phyloP scores from a whole-genome alignment of 23 red algal genomes.

The Agarophyton chilense region DNA sequence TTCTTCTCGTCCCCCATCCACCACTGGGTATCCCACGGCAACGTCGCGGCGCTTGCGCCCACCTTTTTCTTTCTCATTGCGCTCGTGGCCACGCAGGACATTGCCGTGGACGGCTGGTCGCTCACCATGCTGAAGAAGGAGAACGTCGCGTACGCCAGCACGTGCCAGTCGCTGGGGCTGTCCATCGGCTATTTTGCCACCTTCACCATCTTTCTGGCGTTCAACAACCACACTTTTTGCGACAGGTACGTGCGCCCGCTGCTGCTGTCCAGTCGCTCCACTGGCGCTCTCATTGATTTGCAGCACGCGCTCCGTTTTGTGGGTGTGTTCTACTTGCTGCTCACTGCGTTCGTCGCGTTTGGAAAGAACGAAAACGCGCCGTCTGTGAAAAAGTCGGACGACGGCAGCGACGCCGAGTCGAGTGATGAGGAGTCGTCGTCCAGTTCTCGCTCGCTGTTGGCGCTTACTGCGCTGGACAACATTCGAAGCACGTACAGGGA shows the following conservation, averaged over 20 bases:
- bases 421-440: background rate
- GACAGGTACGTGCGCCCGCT: constrained; percentile 64
- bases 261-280: background rate
- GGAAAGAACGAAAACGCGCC: constrained; percentile 38
- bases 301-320: constrained; percentile 45
- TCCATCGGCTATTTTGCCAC: constrained; percentile 88
- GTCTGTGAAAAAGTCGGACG: constrained; percentile 1
- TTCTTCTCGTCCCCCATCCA: constrained; percentile 48
- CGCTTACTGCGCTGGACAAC: background rate
- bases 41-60: constrained; percentile 66
- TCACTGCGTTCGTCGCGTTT: constrained; percentile 66
- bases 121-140: constrained; percentile 75
- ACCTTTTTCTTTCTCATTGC: constrained; percentile 78
- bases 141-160: constrained; percentile 73
- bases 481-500: constrained; percentile 51
- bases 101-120: constrained; percentile 98
- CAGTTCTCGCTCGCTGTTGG: background rate
- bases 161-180: constrained; percentile 87
- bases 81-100: constrained; percentile 91
- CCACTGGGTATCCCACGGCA: constrained; percentile 53
- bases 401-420: background rate
- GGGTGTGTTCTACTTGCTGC: constrained; percentile 54
- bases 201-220: constrained; percentile 93
- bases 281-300: constrained; percentile 63
- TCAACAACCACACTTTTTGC: constrained; percentile 81